Percentiles rank a stretch among this genome's conserved stretches.
These are phyloP conservation scores for Acacia crassicarpa DNA, from an alignment of 306 rosid species.

Conservation along the genomic window DNA sequence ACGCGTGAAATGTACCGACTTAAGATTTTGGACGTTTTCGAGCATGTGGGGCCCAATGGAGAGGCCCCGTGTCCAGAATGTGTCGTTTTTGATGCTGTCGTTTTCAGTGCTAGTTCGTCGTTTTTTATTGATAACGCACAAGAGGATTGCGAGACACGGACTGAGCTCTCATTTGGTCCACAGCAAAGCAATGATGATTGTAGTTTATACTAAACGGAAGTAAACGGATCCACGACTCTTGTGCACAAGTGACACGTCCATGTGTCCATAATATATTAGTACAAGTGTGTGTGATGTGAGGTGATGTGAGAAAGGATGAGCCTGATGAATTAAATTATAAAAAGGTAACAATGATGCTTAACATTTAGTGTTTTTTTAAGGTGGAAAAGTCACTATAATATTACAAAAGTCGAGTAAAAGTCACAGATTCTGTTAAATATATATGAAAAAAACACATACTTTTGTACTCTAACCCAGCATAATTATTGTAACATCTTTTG, in stretches of 20 bases:
- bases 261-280: neutral
- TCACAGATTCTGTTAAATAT: too few relatives aligned
- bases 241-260: neutral
- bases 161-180: slow-evolving; percentile 19
- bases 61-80: slow-evolving; percentile 23
- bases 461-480: too few relatives aligned
- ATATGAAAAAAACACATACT: too few relatives aligned
- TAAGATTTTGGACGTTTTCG: neutral
- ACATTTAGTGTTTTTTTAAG: too few relatives aligned
- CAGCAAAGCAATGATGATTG: neutral
- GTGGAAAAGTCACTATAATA: too few relatives aligned
- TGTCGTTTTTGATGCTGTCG: neutral
- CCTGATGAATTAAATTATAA: neutral
- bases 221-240: slow-evolving; percentile 26
- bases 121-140: neutral
- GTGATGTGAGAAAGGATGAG: neutral
- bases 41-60: neutral
- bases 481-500: neutral
- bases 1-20: slow-evolving; percentile 20
- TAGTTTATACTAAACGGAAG: neutral
- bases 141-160: slow-evolving; percentile 8
- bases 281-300: neutral
- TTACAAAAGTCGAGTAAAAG: too few relatives aligned
- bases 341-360: too few relatives aligned
- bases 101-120: neutral